Evolutionary conservation across 441 rosid species (phyloP).

Genomic region (Populus tomentosa): DNA sequence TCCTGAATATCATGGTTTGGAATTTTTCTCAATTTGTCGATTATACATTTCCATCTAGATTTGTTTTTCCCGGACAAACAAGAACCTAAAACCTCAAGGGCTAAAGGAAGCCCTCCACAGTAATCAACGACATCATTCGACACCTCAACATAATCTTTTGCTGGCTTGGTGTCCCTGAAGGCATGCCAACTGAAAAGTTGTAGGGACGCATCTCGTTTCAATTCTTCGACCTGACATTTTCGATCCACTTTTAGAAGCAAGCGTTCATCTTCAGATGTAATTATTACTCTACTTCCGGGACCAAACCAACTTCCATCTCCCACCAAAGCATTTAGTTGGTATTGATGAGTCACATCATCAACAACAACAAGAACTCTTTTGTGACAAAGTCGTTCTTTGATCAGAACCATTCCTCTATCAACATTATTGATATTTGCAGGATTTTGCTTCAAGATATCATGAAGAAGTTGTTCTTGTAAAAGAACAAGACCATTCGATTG

Average conservation of each 20-base stretch:
- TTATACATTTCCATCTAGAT: constrained; percentile 1
- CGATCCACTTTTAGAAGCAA: constrained; percentile 2
- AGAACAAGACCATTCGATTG: not conserved
- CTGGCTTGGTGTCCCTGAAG: not conserved
- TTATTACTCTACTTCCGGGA: not conserved
- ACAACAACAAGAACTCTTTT: too few relatives aligned
- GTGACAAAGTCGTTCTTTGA: too few relatives aligned
- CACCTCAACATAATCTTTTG: not conserved
- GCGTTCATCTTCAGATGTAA: constrained; percentile 3
- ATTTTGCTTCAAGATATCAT: not conserved
- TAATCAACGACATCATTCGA: not conserved
- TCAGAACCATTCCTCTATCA: not conserved
- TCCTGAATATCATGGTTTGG: constrained; percentile 4
- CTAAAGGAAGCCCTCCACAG: constrained; percentile 4
- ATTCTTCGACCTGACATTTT: not conserved
- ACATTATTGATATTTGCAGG: not conserved
- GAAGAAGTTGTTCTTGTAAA: constrained; percentile 11
- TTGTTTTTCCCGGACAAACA: not conserved
- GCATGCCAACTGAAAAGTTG: constrained; percentile 4
- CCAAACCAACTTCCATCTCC: too few relatives aligned
- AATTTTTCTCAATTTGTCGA: not conserved
- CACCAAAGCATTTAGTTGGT: too few relatives aligned
- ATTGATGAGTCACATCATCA: too few relatives aligned
- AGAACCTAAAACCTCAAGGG: not conserved
- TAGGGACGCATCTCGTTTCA: not conserved